Evolutionary conservation across 208 protist species (phyloP).

Genomic region (Vickermania ingenoplastis): DNA sequence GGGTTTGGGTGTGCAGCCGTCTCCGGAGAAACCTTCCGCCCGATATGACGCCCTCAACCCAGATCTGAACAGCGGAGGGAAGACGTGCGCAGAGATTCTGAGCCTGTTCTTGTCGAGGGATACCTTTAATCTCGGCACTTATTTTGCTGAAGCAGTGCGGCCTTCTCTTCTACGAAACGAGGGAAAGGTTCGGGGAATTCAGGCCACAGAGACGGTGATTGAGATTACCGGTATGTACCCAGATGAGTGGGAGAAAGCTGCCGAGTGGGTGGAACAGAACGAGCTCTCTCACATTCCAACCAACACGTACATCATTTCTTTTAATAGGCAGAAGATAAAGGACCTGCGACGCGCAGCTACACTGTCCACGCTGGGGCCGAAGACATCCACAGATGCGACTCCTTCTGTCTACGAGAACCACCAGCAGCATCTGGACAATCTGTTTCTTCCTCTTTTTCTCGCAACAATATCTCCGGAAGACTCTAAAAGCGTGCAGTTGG

Average conservation of each 20-base stretch:
- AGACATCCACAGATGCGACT: background rate
- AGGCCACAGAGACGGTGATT: constrained; percentile 86
- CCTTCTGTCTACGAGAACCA: constrained; percentile 79
- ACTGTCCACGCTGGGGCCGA: background rate
- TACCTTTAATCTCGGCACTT: constrained; percentile 89
- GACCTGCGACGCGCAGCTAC: constrained; percentile 3
- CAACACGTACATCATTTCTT: constrained; percentile 91
- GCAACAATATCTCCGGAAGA: constrained; percentile 91
- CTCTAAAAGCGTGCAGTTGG: constrained; percentile 83
- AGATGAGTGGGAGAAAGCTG: constrained; percentile 92
- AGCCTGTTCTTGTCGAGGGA: constrained; percentile 96
- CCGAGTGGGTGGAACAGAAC: constrained; percentile 91
- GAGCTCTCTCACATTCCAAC: constrained; percentile 73
- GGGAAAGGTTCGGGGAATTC: constrained; percentile 28
- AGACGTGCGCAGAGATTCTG: constrained; percentile 75
- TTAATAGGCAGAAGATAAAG: constrained; percentile 16
- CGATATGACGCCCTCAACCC: constrained; percentile 96
- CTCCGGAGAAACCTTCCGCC: constrained; percentile 69
- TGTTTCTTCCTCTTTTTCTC: constrained; percentile 98
- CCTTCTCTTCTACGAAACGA: constrained; percentile 87
- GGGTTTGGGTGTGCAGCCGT: constrained; percentile 88
- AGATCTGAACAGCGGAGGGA: constrained; percentile 90
- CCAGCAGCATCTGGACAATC: constrained; percentile 91
- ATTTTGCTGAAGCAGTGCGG: constrained; percentile 91
- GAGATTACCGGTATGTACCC: constrained; percentile 60